Conservation (phyloP, 768 basidiomycete genomes). For the Mycena galericulata region DNA sequence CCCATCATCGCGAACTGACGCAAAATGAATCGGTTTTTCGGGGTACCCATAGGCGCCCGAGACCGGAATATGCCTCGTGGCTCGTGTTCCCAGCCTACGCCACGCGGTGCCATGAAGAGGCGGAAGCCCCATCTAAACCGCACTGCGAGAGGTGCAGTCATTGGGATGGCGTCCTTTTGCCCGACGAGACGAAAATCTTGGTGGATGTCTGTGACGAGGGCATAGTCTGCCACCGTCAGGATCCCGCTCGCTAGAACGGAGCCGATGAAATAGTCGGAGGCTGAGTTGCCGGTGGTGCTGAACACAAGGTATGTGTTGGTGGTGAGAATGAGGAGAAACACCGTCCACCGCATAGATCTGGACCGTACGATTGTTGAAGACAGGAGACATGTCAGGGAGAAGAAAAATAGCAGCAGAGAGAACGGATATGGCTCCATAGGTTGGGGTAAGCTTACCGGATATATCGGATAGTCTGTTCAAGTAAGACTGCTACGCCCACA, state of each 20-base stretch:
- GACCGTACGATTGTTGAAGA: constrained; percentile 1
- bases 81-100: constrained; percentile 16
- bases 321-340: not conserved
- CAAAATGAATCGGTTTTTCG: not conserved
- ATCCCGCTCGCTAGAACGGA: not conserved
- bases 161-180: constrained; percentile 1
- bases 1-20: not conserved
- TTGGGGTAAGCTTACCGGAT: no score
- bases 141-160: not conserved
- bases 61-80: not conserved
- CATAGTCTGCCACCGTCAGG: not conserved
- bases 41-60: not conserved
- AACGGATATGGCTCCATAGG: not conserved
- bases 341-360: not conserved
- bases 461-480: no score
- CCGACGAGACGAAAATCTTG: not conserved
- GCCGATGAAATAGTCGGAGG: constrained; percentile 13
- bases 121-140: constrained; percentile 4
- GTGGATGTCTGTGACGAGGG: constrained; percentile 6
- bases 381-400: not conserved
- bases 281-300: constrained; percentile 3
- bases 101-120: constrained; percentile 11
- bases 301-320: constrained; percentile 4
- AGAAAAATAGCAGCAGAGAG: not conserved
- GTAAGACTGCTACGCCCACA: no score